phyloP scores from a whole-genome alignment of 352 stramenopile genomes.

The Phytophthora citricola region DNA sequence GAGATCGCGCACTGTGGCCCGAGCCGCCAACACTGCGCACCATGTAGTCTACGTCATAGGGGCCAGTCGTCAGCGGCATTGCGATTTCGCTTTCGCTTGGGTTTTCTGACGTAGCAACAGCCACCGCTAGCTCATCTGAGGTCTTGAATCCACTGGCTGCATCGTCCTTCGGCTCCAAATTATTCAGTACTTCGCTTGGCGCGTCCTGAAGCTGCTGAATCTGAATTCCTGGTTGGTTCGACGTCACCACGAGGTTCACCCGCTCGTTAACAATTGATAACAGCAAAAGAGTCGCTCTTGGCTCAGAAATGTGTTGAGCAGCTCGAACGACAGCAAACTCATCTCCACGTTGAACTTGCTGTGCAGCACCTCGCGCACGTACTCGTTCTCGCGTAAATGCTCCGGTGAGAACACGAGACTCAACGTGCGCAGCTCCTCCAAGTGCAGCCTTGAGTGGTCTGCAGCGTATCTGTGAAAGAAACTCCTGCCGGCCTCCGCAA shows the following conservation, averaged over 20 bases:
- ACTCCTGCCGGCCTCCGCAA: slow-evolving; percentile 45
- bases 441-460: slow-evolving; percentile 76
- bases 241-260: slow-evolving; percentile 75
- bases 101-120: slow-evolving; percentile 50
- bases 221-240: slow-evolving; percentile 74
- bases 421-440: slow-evolving; percentile 71
- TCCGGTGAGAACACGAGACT: slow-evolving; percentile 68
- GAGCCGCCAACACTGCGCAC: slow-evolving; percentile 52
- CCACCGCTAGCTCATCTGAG: slow-evolving; percentile 65
- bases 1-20: slow-evolving; percentile 62
- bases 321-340: slow-evolving; percentile 84
- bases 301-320: slow-evolving; percentile 82
- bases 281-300: slow-evolving; percentile 81
- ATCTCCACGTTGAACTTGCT: slow-evolving; percentile 88
- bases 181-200: slow-evolving; percentile 39
- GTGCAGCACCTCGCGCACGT: slow-evolving; percentile 76
- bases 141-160: slow-evolving; percentile 52
- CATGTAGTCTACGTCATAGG: slow-evolving; percentile 81
- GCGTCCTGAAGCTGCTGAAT: slow-evolving; percentile 71
- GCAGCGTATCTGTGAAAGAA: slow-evolving; percentile 69
- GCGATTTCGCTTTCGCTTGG: slow-evolving; percentile 82
- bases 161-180: slow-evolving; percentile 43
- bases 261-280: slow-evolving; percentile 83
- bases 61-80: slow-evolving; percentile 59
- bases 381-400: slow-evolving; percentile 78